phyloP scores from a whole-genome alignment of 495 filamentous ascomycete genomes.

The Podospora sp. region DNA sequence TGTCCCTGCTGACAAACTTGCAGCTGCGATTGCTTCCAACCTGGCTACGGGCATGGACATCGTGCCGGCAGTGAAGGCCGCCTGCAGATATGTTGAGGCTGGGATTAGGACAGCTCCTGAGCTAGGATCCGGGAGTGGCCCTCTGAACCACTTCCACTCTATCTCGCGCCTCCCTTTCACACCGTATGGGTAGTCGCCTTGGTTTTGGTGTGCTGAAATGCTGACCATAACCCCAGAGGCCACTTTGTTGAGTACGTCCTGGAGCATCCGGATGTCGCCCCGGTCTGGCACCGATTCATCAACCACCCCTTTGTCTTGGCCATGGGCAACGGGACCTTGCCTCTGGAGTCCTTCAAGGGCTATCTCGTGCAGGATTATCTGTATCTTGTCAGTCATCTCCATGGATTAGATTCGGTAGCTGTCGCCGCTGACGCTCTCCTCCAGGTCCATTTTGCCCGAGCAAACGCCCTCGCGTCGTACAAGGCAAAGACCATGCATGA shows the following conservation, averaged over 20 bases:
- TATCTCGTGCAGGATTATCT: constrained; percentile 91
- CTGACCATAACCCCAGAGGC: constrained; percentile 54
- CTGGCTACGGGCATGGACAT: constrained; percentile 65
- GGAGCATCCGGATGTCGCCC: constrained; percentile 70
- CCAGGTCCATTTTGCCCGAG: constrained; percentile 74
- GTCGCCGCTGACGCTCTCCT: background rate
- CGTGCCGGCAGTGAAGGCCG: constrained; percentile 65
- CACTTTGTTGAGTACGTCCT: constrained; percentile 84
- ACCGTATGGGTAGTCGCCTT: constrained; percentile 60
- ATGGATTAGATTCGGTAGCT: background rate
- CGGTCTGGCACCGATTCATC: constrained; percentile 71
- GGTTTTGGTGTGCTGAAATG: background rate
- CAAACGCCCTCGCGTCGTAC: constrained; percentile 80
- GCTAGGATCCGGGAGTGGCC: constrained; percentile 80
- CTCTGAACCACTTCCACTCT: constrained; percentile 94
- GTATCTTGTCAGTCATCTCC: constrained; percentile 63
- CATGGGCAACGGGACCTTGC: constrained; percentile 74
- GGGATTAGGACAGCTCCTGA: constrained; percentile 77
- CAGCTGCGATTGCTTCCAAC: constrained; percentile 86
- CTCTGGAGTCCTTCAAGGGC: constrained; percentile 72
- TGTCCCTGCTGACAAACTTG: background rate
- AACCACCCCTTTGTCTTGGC: constrained; percentile 78
- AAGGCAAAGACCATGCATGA: constrained; percentile 75
- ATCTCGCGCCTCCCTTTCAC: constrained; percentile 76
- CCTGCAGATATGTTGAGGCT: constrained; percentile 78